Percentiles rank a stretch among this genome's conserved stretches.
These are phyloP conservation scores for Obelidium mucronatum DNA, from an alignment of 192 early-diverging fungal genomes.

Conservation along the genomic window DNA sequence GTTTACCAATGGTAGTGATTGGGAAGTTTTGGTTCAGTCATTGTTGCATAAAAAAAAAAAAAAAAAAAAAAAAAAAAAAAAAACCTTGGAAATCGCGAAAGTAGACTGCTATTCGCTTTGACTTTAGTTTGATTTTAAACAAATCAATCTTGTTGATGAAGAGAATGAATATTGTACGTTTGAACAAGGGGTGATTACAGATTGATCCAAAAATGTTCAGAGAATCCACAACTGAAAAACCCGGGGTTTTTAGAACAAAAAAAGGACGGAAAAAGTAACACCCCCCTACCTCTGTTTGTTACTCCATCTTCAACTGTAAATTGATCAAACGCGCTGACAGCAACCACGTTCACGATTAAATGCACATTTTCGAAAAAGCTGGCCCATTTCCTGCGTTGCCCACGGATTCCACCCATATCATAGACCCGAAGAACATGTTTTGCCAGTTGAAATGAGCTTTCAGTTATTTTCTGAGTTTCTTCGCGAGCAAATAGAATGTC, in stretches of 20 bases:
- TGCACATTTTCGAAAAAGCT: conserved; percentile 61
- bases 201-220: conserved; percentile 52
- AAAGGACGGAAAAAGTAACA: not conserved
- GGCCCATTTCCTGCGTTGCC: conserved; percentile 53
- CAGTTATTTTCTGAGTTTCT: conserved; percentile 69
- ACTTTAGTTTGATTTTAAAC: conserved; percentile 51
- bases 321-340: conserved; percentile 66
- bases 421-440: conserved; percentile 56
- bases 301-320: conserved; percentile 58
- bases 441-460: conserved; percentile 66
- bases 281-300: conserved; percentile 60
- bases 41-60: not conserved
- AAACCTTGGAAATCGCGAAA: conserved; percentile 52
- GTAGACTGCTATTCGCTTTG: conserved; percentile 38
- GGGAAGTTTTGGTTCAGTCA: not conserved
- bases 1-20: too few relatives aligned
- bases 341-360: conserved; percentile 68
- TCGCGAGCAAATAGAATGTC: conserved; percentile 75
- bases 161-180: conserved; percentile 49
- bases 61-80: not conserved
- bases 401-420: conserved; percentile 71
- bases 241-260: not conserved
- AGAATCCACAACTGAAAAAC: conserved; percentile 43
- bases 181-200: conserved; percentile 52
- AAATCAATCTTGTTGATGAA: conserved; percentile 63